These are phyloP conservation scores for Floccularia luteovirens DNA, from an alignment of 768 basidiomycete genomes.

Conservation along the genomic window DNA sequence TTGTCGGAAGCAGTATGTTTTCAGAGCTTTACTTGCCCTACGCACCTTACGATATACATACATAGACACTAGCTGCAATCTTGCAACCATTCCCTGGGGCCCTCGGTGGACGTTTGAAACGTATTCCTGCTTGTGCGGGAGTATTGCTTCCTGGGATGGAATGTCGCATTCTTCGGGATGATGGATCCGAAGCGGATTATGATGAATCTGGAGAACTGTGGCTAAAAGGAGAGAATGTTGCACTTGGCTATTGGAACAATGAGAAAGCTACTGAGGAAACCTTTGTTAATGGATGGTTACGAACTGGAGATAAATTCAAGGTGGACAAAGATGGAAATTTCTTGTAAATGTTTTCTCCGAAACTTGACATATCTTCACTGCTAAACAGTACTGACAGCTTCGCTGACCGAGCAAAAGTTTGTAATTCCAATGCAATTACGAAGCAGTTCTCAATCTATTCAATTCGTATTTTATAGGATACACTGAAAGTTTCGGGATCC, in stretches of 20 bases:
- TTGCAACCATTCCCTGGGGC: not conserved
- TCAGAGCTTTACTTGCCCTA: not conserved
- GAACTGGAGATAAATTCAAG: conserved; percentile 66
- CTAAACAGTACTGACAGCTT: conserved; percentile 34
- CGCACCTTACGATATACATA: not conserved
- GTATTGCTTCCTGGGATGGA: not conserved
- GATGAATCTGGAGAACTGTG: not conserved
- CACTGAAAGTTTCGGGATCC: conserved; percentile 69
- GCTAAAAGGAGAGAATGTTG: not conserved
- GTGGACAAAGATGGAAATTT: conserved; percentile 55
- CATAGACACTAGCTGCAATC: not conserved
- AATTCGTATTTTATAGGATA: conserved; percentile 40
- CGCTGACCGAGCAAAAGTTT: conserved; percentile 76
- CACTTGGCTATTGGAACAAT: no score
- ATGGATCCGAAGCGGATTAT: not conserved
- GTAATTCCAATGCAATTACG: not conserved
- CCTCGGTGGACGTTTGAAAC: not conserved
- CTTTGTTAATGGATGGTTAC: conserved; percentile 68
- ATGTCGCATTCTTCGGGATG: not conserved
- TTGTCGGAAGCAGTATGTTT: not conserved
- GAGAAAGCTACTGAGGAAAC: conserved; percentile 48
- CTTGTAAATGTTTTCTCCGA: conserved; percentile 40
- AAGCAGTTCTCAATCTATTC: not conserved
- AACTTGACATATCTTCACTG: not conserved
- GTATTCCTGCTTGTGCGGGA: not conserved